Evolutionary conservation across 768 basidiomycete genomes (phyloP), one percentile per base, ranked within the genome.

Genomic region (Lactarius akahatsu): DNA sequence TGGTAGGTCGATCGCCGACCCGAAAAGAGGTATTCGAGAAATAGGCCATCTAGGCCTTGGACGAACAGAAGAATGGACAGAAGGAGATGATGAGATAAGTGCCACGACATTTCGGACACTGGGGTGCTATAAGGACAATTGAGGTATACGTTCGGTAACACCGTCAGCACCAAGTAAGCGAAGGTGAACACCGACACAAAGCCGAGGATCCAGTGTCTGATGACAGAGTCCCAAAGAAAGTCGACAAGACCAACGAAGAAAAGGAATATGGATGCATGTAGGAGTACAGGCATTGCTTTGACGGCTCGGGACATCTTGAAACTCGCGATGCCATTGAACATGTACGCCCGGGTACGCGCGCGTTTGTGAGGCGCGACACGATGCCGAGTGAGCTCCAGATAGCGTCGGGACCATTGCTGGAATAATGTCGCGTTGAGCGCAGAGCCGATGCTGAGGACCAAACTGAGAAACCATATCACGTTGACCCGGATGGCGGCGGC

Each of bases 71-170:
- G 15, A 34, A 9, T 10, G 16, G 34, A 34, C 9, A 43, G 15
- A 26, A 32, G 15, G 40, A 56, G 26, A 61, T 6, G 47, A 11
- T 57, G 54, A 20, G 43, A 61, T 57, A 57, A 20, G 6, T n/a
- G 38, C 41, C 57, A 57, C 4, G 45, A 34, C 2, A 61, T 5
- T 40, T 60, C 56, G 34, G 65, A 57, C 4, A 62, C 3, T n/a
- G 62, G 57, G 7, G 66, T 67, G 34, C 62, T 36, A 50, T 64
- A 59, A 0, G 63, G 57, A 34, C 32, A 59, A 32, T 64, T 47
- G 41, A 59, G 50, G 13, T 52, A n/a, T 10, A 59, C 1, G 47
- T 50, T 23, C 23, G 47, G 47, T 50, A 50, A 23, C 18, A 38
- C 18, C 2, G 28, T 30, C 18, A 38, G 8, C 13, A 6, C n/a